phyloP scores from a whole-genome alignment of 1,284 basidiomycete species.

The Ustilago loliicola region DNA sequence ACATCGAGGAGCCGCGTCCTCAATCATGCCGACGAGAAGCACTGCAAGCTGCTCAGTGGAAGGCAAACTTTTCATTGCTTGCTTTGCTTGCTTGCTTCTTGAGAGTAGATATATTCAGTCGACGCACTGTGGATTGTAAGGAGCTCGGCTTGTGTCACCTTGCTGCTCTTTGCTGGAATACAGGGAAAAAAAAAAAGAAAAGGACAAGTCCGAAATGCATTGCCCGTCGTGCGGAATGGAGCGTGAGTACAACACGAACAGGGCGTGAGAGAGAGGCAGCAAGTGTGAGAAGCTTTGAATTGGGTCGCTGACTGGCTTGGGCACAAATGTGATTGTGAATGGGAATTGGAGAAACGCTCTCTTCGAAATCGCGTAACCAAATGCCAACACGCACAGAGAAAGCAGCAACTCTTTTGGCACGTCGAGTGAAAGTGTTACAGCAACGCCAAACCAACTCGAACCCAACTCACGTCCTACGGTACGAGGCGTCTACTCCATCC shows the following conservation, averaged over 20 bases:
- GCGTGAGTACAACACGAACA: not conserved
- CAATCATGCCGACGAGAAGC: too few species aligned
- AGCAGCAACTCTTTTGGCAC: too few species aligned
- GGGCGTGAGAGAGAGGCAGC: constrained; percentile 2
- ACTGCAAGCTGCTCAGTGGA: too few species aligned
- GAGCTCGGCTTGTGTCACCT: not conserved
- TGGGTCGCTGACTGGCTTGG: constrained; percentile 4
- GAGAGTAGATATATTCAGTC: too few species aligned
- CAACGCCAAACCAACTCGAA: not conserved
- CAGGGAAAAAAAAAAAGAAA: not conserved
- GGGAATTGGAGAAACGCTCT: not conserved
- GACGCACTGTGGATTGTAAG: too few species aligned
- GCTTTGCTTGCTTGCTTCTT: too few species aligned
- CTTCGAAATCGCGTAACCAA: constrained; percentile 18
- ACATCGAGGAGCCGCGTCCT: too few species aligned
- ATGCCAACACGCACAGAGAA: constrained; percentile 8
- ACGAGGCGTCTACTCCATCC: not conserved
- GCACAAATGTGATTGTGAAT: not conserved
- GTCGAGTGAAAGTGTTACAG: not conserved
- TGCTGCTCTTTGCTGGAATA: not conserved
- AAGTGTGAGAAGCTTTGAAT: not conserved
- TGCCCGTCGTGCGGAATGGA: not conserved
- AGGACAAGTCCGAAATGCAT: not conserved
- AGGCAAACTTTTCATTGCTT: too few species aligned
- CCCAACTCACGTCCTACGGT: constrained; percentile 1